phyloP scores from a whole-genome alignment of 768 basidiomycete genomes.

The Exsudoporus frostii region DNA sequence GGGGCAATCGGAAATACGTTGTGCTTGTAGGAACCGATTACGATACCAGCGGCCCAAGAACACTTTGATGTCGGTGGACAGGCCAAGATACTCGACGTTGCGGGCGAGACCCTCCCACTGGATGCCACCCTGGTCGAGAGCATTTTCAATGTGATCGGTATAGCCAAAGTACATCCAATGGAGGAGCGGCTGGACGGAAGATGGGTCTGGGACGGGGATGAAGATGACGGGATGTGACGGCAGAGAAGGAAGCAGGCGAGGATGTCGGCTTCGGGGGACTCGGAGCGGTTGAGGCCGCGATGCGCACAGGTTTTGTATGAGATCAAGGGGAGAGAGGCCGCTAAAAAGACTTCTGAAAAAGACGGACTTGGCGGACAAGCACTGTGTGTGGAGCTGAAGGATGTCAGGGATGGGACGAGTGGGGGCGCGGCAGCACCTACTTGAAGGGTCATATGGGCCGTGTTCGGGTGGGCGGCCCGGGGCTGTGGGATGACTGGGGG shows the following conservation, averaged over 20 bases:
- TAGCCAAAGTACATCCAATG: constrained; percentile 85
- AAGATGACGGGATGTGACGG: constrained; percentile 66
- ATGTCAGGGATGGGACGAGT: constrained; percentile 5
- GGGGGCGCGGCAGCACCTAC: constrained; percentile 37
- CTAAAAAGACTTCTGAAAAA: constrained; percentile 70
- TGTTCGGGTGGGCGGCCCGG: not conserved
- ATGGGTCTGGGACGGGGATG: constrained; percentile 72
- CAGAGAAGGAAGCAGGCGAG: constrained; percentile 60
- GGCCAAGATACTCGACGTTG: constrained; percentile 85
- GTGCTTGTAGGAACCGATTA: constrained; percentile 48
- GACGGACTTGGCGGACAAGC: constrained; percentile 77
- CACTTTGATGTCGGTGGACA: constrained; percentile 71
- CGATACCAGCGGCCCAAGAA: constrained; percentile 76
- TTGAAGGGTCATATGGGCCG: constrained; percentile 51
- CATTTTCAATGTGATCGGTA: constrained; percentile 60
- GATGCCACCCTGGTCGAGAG: constrained; percentile 59
- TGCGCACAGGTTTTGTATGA: constrained; percentile 40
- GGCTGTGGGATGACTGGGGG: constrained; percentile 38
- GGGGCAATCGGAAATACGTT: constrained; percentile 23
- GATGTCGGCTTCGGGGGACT: constrained; percentile 52
- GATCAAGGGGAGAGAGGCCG: constrained; percentile 59
- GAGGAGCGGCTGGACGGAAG: constrained; percentile 67
- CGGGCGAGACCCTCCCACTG: constrained; percentile 86
- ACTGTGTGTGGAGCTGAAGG: constrained; percentile 72
- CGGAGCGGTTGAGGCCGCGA: constrained; percentile 15